Conservation (phyloP, 768 basidiomycete genomes). For the Calocera viscosa region DNA sequence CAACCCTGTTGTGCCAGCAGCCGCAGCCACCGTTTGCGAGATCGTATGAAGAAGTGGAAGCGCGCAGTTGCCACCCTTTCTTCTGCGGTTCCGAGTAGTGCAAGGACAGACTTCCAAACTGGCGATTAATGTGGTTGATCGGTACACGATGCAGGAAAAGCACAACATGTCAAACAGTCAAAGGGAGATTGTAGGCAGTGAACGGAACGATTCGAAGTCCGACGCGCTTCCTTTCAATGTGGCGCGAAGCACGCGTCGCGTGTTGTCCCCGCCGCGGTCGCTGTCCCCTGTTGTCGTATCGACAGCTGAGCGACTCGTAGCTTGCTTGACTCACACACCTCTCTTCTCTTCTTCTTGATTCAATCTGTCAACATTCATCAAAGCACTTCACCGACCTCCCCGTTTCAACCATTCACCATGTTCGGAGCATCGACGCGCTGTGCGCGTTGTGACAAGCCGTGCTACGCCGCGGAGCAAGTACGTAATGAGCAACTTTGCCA, state of each 20-base stretch:
- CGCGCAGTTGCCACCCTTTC: background rate
- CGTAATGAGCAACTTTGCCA: conserved; percentile 16
- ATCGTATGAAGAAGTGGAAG: background rate
- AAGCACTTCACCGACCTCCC: background rate
- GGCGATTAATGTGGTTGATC: background rate
- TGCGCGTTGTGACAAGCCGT: conserved; percentile 58
- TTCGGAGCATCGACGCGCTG: conserved; percentile 62
- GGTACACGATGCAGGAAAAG: background rate
- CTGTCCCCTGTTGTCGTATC: background rate
- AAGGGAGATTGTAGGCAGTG: background rate
- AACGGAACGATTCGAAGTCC: background rate
- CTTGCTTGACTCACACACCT: conserved; percentile 3
- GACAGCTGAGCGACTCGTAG: background rate
- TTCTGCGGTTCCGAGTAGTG: background rate
- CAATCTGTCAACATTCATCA: background rate
- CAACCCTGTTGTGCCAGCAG: conserved; percentile 2
- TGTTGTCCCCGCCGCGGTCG: background rate
- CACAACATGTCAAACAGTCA: background rate
- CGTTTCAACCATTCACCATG: background rate
- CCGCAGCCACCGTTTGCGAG: background rate
- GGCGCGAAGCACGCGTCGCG: background rate
- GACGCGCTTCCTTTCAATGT: background rate
- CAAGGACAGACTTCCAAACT: background rate
- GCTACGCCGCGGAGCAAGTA: conserved; percentile 85
- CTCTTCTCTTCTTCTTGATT: background rate